phyloP scores from a whole-genome alignment of 2,329 filamentous ascomycete species.

The Penicillium nordicum region DNA sequence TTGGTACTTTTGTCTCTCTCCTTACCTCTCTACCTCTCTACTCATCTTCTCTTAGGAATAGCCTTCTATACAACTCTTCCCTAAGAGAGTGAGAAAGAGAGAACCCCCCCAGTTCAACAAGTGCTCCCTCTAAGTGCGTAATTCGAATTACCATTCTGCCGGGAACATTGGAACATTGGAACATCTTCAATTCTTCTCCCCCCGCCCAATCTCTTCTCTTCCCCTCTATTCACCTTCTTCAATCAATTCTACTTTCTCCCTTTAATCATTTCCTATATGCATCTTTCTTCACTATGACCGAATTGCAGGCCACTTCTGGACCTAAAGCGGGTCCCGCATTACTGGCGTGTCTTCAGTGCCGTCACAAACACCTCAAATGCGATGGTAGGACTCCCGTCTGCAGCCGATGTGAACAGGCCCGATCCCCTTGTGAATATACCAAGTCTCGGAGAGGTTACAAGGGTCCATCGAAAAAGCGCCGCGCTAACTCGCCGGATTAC shows the following conservation, averaged over 20 bases:
- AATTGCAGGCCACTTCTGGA: constrained; percentile 22
- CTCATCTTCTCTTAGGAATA: too few species aligned
- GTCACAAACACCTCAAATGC: constrained; percentile 69
- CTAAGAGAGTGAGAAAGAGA: neutral
- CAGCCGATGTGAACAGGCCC: constrained; percentile 60
- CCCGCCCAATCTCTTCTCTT: neutral
- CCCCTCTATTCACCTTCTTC: neutral
- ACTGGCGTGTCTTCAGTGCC: constrained; percentile 49
- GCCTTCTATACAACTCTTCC: neutral
- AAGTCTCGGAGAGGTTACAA: constrained; percentile 74
- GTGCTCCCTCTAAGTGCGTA: neutral
- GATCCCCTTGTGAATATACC: constrained; percentile 66
- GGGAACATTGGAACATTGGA: neutral
- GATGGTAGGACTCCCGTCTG: constrained; percentile 66
- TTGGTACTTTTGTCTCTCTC: too few species aligned
- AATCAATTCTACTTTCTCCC: neutral
- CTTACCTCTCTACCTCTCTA: too few species aligned
- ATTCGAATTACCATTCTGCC: neutral
- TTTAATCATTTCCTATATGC: constrained; percentile 4
- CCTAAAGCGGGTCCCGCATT: constrained; percentile 36
- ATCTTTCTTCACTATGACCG: constrained; percentile 24
- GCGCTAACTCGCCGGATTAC: constrained; percentile 40
- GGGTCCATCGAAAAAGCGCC: constrained; percentile 56
- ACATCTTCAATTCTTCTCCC: neutral
- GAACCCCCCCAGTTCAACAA: neutral